Evolutionary conservation across 768 basidiomycete genomes (phyloP), one percentile per base, ranked within the genome.

Genomic region (Russula griseocarnosa): DNA sequence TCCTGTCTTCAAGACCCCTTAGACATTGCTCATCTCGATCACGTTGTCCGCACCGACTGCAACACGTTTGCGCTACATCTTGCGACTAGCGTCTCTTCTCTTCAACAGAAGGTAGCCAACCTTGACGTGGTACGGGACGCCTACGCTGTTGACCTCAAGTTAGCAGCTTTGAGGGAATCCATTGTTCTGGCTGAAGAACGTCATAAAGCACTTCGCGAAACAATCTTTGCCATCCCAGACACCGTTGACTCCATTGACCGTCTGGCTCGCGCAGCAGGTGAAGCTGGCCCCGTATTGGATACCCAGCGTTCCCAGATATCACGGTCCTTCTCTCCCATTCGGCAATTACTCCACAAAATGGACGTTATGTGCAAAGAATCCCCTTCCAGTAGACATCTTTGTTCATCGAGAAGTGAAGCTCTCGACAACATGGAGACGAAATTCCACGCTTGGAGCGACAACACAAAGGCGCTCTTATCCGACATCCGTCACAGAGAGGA

Each of bases 31-130:
- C 74, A 76, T 46, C 75, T 94, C 42, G 87, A 95, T 70, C 81
- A 82, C 47, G 76, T 77, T 59, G 86, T 92, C 62, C 86, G 91
- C 34, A 72, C 81, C 14, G 86, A 90, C 71, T 81, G 82, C 51
- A 91, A 93, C 71, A 74, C 82, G n/a, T 84, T 83, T 69, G 76
- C 84, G 55, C 83, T 92, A 76, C 58, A 52, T 36, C 24, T 69
- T 26, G 53, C 55, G 20, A 40, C 49, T 44, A 54, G 51, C 18
- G 60, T 69, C 28, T 75, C 81, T 42, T 70, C 73, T 46, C 75
- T 67, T 28, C 51, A 63, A 34, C 66, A 54, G 10, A 67, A 52
- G 34, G n/a, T 50, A 24, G 40, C 30, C 28, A n/a, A 61, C 47
- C 50, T 69, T 7, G 62, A 62, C 8, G 44, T 62, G 10, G 60